These are phyloP conservation scores for Haplographium delicatum DNA, from an alignment of 495 filamentous ascomycete genomes.

Conservation along the genomic window DNA sequence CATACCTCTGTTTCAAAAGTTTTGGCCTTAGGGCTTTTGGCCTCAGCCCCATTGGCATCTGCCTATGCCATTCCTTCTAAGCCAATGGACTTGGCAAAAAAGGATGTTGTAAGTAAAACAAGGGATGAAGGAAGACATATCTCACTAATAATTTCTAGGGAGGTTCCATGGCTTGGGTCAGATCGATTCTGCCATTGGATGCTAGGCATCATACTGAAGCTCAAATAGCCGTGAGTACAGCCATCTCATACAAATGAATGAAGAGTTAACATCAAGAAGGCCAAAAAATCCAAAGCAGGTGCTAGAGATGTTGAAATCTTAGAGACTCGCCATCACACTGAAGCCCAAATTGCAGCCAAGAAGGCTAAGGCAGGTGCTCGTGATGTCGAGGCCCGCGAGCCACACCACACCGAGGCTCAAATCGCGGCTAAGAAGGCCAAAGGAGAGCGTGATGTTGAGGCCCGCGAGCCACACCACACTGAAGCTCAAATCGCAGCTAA, in stretches of 20 bases:
- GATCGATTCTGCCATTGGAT: constrained; percentile 14
- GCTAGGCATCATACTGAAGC: constrained; percentile 17
- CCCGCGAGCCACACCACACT: constrained; percentile 25
- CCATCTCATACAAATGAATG: background rate
- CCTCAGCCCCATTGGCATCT: constrained; percentile 26
- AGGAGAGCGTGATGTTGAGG: constrained; percentile 16
- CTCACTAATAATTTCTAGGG: background rate
- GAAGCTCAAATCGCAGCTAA: constrained; percentile 16
- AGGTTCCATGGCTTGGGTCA: constrained; percentile 10
- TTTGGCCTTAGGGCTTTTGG: constrained; percentile 29
- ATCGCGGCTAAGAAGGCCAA: constrained; percentile 19
- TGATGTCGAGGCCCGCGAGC: constrained; percentile 11
- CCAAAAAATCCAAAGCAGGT: constrained; percentile 13
- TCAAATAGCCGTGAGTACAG: constrained; percentile 10
- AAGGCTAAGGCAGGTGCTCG: background rate
- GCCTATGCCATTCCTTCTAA: constrained; percentile 24
- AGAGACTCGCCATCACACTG: constrained; percentile 7
- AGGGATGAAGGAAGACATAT: background rate
- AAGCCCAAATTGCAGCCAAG: constrained; percentile 16
- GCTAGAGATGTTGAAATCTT: constrained; percentile 13
- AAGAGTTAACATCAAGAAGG: background rate
- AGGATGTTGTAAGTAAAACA: constrained; percentile 21
- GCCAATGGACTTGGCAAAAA: constrained; percentile 11
- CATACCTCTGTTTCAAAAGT: constrained; percentile 31
- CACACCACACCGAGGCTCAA: constrained; percentile 25